phyloP scores from a whole-genome alignment of 208 protist genomes.

The Trypanosoma avium region DNA sequence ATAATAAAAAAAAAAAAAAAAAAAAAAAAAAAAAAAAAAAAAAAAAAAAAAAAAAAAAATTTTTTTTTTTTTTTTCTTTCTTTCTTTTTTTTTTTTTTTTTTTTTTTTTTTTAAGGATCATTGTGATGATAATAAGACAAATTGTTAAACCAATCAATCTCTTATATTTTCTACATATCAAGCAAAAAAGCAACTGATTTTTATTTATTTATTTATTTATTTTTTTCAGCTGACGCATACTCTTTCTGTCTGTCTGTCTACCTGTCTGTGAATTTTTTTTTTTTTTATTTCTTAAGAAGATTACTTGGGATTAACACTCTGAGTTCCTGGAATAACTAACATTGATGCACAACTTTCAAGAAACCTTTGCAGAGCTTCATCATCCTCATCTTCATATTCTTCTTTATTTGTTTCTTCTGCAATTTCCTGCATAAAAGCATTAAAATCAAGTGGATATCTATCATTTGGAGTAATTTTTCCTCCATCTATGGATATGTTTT shows the following conservation, averaged over 20 bases:
- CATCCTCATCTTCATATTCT: conserved; percentile 29
- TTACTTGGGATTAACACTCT: not conserved
- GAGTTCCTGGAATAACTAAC: conserved; percentile 18
- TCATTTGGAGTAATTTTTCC: conserved; percentile 26
- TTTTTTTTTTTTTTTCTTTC: not conserved
- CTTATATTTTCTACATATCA: no score
- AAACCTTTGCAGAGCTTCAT: conserved; percentile 63
- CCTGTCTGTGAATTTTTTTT: not conserved
- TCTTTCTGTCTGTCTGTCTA: not conserved
- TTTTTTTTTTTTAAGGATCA: no score
- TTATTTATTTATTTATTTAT: no score
- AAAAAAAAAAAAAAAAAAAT: conserved; percentile 3
- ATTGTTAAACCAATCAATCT: no score
- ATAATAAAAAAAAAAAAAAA: no score
- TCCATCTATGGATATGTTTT: not conserved
- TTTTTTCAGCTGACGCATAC: no score
- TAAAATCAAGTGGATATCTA: conserved; percentile 70
- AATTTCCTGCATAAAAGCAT: conserved; percentile 38
- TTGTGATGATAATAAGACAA: no score
- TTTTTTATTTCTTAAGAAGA: not conserved
- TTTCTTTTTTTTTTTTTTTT: no score
- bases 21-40: not conserved
- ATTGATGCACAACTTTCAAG: conserved; percentile 58
- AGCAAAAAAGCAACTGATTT: no score
- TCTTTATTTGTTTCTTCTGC: conserved; percentile 23